Base-by-base conservation (phyloP, 1,284 basidiomycete species). In the Filobasidium uniguttulatum region DNA sequence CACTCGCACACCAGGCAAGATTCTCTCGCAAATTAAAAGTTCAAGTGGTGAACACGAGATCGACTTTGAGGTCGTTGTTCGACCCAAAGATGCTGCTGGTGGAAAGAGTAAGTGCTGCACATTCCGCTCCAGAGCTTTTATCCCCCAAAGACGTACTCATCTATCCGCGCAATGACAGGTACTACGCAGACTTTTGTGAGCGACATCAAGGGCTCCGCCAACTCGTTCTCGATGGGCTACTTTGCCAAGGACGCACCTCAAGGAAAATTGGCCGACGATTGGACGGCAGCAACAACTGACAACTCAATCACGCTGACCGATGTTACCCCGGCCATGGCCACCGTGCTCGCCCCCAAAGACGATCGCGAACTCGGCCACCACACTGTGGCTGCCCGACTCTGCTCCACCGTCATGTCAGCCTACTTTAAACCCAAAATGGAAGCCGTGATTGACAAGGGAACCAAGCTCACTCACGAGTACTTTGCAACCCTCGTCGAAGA, bases 391-490 rank as follows among this genome's bases (percentile, higher is more conserved):
- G 77, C 85, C 3, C 78, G 75, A 55, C 73, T 96, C 51, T 88
- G 87, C 1, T 87, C 85, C 7, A 89, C 88, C 0, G 73, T 94
- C 19, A 78, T 97, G 60, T 76, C 79, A 49, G 76, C 89, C 61
- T 85, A 96, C 67, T 83, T 93, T 50, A 84, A 86, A 37, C 75
- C 82, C 35, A 93, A 87, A 68, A 77, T 97, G 61, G 86, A 90
- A 66, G 79, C 80, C 3, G 87, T 94, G 61, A 76, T 97, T 35
- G 93, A 98, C 69, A 81, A 82, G 56, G 88, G 89, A 62, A 81
- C 85, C 38, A 86, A 86, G 65, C 83, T 94, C 45, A 78, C 85
- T 0, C 93, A 97, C 62, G 86, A 91, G 59, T 75, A 79, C 57
- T 79, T 97, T 47, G 79, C 86, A 1, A 76, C 53, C 12, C 33